Percentiles rank a stretch among this genome's conserved stretches.
phyloP scores from a whole-genome alignment of 495 filamentous ascomycete species.

The Aspergillus kassunensis region DNA sequence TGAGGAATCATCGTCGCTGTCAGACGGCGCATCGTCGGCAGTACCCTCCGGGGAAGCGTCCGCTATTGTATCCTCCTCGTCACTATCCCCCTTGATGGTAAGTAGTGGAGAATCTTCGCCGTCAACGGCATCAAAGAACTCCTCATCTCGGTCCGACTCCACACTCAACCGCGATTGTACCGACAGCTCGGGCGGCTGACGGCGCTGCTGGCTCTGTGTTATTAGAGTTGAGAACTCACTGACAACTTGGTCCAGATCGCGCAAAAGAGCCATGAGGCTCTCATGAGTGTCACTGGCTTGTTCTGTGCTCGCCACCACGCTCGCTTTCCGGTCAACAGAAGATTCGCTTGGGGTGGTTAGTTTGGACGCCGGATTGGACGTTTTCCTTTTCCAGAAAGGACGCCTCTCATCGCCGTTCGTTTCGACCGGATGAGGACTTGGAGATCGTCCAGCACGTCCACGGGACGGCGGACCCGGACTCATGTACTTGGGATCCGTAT shows the following conservation, averaged over 20 bases:
- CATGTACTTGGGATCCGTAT: conserved; percentile 67
- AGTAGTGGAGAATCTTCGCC: conserved; percentile 67
- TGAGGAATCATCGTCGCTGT: conserved; percentile 53
- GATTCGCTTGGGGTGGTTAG: conserved; percentile 50
- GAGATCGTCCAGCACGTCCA: conserved; percentile 39
- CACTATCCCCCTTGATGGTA: conserved; percentile 62
- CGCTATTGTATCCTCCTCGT: conserved; percentile 36
- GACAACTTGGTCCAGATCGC: conserved; percentile 78
- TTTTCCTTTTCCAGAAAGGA: conserved; percentile 89
- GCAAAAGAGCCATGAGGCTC: conserved; percentile 72
- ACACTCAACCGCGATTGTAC: conserved; percentile 65
- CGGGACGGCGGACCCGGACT: conserved; percentile 23
- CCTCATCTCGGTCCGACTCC: conserved; percentile 76
- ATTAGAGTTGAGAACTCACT: conserved; percentile 75
- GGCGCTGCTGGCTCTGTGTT: conserved; percentile 71
- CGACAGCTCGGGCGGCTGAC: conserved; percentile 50
- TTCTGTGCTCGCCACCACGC: conserved; percentile 36
- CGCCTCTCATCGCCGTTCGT: conserved; percentile 40
- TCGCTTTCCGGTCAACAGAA: conserved; percentile 34
- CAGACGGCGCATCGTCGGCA: conserved; percentile 37
- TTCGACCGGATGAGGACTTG: conserved; percentile 31
- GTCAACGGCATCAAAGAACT: conserved; percentile 91
- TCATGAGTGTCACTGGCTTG: conserved; percentile 64
- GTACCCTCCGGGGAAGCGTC: conserved; percentile 14
- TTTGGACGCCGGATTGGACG: conserved; percentile 27